phyloP scores from a whole-genome alignment of 2,329 filamentous ascomycete species.

The Phaeosphaeriaceae sp. region DNA sequence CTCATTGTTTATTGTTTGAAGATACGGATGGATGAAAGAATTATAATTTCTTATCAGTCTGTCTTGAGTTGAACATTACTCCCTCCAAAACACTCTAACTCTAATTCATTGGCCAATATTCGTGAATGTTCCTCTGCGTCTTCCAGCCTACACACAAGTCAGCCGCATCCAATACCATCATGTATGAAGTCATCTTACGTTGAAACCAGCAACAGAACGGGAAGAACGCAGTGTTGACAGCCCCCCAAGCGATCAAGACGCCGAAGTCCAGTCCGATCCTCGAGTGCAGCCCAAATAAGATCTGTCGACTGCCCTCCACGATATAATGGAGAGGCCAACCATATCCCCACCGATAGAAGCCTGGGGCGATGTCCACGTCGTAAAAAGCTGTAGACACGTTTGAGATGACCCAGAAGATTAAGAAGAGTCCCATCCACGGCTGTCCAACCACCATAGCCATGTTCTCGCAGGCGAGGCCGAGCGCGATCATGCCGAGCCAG shows the following conservation, averaged over 20 bases:
- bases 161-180: background rate
- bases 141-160: conserved; percentile 21
- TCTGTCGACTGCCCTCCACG: conserved; percentile 66
- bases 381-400: conserved; percentile 70
- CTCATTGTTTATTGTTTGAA: too few species aligned
- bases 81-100: too few species aligned
- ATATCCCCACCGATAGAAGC: conserved; percentile 69
- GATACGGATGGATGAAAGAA: too few species aligned
- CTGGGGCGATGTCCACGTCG: conserved; percentile 64
- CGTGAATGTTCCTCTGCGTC: conserved; percentile 18
- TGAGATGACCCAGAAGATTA: conserved; percentile 73
- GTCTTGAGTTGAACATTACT: too few species aligned
- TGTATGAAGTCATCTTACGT: conserved; percentile 16
- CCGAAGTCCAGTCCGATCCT: conserved; percentile 68
- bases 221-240: conserved; percentile 62
- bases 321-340: conserved; percentile 71
- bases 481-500: conserved; percentile 68
- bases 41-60: too few species aligned
- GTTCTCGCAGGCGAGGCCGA: conserved; percentile 71
- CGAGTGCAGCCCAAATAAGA: conserved; percentile 68
- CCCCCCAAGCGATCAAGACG: conserved; percentile 66
- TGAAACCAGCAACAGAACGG: conserved; percentile 57
- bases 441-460: conserved; percentile 68
- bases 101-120: conserved; percentile 14
- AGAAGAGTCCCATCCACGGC: conserved; percentile 69